Conservation (phyloP, 306 rosid species). For the Cicer pinnatifidum region DNA sequence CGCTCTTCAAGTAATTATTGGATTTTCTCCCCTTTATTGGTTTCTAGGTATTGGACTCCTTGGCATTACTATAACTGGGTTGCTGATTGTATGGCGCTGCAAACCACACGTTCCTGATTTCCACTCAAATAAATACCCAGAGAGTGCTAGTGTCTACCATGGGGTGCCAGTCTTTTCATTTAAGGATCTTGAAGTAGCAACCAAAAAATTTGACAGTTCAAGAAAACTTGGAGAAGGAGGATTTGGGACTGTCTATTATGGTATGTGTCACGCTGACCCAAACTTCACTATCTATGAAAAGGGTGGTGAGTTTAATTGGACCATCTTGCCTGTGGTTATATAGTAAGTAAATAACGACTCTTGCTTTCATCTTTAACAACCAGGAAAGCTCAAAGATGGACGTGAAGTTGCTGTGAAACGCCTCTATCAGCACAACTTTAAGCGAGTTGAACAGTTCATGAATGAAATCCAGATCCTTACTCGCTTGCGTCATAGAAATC, state of each 20-base stretch:
- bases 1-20: background rate
- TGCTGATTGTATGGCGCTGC: slow-evolving; percentile 41
- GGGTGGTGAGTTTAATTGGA: background rate
- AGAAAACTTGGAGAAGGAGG: slow-evolving; percentile 69
- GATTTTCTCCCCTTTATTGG: background rate
- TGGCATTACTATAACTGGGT: slow-evolving; percentile 21
- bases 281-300: background rate
- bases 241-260: slow-evolving; percentile 51
- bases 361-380: background rate
- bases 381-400: slow-evolving; percentile 71
- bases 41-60: slow-evolving; percentile 47
- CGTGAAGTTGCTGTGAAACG: slow-evolving; percentile 76
- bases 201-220: slow-evolving; percentile 59
- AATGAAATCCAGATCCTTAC: slow-evolving; percentile 69
- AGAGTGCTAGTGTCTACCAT: slow-evolving; percentile 29
- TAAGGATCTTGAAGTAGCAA: slow-evolving; percentile 61
- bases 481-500: slow-evolving; percentile 58
- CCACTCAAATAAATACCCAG: slow-evolving; percentile 20
- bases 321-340: background rate
- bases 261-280: slow-evolving; percentile 11
- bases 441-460: slow-evolving; percentile 60
- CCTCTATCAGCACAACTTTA: slow-evolving; percentile 53
- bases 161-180: slow-evolving; percentile 49
- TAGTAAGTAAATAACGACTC: background rate
- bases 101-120: background rate